These are phyloP conservation scores for Pyrenophora tritici-repentis DNA, from an alignment of 2,329 filamentous ascomycete species.

Conservation along the genomic window DNA sequence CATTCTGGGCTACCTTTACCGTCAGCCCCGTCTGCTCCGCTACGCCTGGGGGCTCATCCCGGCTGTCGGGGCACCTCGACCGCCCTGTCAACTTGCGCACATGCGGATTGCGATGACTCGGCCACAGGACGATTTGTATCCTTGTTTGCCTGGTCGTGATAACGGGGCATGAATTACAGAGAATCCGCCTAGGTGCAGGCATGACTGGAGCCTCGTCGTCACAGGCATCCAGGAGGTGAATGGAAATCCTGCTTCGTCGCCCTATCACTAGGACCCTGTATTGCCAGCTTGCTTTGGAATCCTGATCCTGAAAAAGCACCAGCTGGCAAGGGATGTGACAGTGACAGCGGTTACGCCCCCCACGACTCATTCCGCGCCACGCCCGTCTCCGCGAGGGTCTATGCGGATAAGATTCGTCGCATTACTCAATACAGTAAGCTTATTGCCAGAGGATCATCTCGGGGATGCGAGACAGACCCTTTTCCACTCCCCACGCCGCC, in stretches of 20 bases:
- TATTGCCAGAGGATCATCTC: slow-evolving; percentile 31
- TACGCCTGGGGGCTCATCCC: slow-evolving; percentile 29
- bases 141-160: too few species aligned
- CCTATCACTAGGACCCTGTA: slow-evolving; percentile 5
- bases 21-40: slow-evolving; percentile 28
- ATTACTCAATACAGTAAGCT: slow-evolving; percentile 23
- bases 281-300: slow-evolving; percentile 10
- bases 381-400: slow-evolving; percentile 22
- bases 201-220: slow-evolving; percentile 12
- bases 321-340: slow-evolving; percentile 15
- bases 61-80: slow-evolving; percentile 32
- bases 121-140: slow-evolving; percentile 13
- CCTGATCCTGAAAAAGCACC: slow-evolving; percentile 11
- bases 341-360: slow-evolving; percentile 18
- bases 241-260: slow-evolving; percentile 14
- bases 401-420: slow-evolving; percentile 23
- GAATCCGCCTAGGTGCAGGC: slow-evolving; percentile 20
- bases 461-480: slow-evolving; percentile 27
- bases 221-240: slow-evolving; percentile 3
- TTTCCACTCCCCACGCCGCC: slow-evolving; percentile 24
- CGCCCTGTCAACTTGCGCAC: slow-evolving; percentile 27
- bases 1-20: slow-evolving; percentile 27
- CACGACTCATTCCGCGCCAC: slow-evolving; percentile 19
- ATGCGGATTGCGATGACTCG: slow-evolving; percentile 35
- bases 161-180: slow-evolving; percentile 7